phyloP scores from a whole-genome alignment of 106 monocot genomes.

The Xerophyta viscosa region DNA sequence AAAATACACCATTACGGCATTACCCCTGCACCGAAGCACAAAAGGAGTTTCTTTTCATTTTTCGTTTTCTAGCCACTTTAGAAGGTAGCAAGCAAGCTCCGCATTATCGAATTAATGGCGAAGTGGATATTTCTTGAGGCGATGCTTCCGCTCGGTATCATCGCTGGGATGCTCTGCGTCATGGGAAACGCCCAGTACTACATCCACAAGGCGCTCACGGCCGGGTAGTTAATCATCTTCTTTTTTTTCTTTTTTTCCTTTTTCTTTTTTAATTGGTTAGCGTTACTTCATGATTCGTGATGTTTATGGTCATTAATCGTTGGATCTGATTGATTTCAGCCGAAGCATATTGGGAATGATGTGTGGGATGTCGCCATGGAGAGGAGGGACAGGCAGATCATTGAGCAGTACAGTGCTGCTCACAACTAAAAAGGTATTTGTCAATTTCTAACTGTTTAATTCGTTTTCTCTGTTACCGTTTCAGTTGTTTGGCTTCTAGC shows the following conservation, averaged over 20 bases:
- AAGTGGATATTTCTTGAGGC: conserved; percentile 70
- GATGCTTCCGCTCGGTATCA: conserved; percentile 91
- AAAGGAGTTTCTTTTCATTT: too few relatives aligned
- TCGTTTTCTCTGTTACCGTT: too few relatives aligned
- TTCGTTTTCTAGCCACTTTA: too few relatives aligned
- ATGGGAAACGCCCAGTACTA: conserved; percentile 96
- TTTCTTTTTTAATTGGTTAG: too few relatives aligned
- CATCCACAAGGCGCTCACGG: conserved; percentile 88
- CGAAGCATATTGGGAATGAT: conserved; percentile 93
- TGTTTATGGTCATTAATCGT: too few relatives aligned
- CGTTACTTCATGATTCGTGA: too few relatives aligned
- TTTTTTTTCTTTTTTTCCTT: background rate
- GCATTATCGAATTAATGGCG: too few relatives aligned
- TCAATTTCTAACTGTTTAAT: too few relatives aligned
- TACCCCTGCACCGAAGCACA: too few relatives aligned
- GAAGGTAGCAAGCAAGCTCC: too few relatives aligned
- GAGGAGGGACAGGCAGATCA: conserved; percentile 82
- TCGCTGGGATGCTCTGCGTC: conserved; percentile 81
- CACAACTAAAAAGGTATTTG: conserved; percentile 34
- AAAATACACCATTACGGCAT: too few relatives aligned
- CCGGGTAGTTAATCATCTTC: conserved; percentile 36
- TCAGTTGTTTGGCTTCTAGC: too few relatives aligned
- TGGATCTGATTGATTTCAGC: conserved; percentile 49
- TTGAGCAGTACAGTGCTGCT: conserved; percentile 29
- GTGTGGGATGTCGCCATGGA: conserved; percentile 95